A percentile compares a stretch with the other conserved stretches of the same genome.
phyloP scores from a whole-genome alignment of 2,329 filamentous ascomycete genomes.

The Fusarium sp. region DNA sequence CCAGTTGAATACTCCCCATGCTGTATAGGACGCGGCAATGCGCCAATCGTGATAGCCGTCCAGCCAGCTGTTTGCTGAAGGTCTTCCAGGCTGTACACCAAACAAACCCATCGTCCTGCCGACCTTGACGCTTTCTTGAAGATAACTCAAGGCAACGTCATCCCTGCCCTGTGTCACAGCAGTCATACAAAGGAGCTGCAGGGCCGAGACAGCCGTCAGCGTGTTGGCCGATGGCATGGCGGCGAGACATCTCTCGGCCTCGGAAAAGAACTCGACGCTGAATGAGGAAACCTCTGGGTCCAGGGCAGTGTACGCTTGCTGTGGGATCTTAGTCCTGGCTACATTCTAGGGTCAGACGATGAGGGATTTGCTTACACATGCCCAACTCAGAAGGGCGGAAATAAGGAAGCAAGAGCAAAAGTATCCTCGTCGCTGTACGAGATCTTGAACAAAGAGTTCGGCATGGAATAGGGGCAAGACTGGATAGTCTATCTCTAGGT shows the following conservation, averaged over 20 bases:
- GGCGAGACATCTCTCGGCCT: neutral
- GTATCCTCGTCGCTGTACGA: constrained; percentile 37
- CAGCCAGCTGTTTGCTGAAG: neutral
- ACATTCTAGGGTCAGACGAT: neutral
- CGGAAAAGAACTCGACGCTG: neutral
- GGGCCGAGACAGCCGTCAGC: constrained; percentile 1
- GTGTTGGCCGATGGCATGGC: neutral
- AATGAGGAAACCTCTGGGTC: neutral
- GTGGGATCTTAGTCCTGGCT: neutral
- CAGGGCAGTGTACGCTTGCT: constrained; percentile 2
- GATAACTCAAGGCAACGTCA: neutral
- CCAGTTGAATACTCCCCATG: constrained; percentile 47
- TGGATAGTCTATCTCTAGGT: constrained; percentile 53
- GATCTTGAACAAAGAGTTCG: constrained; percentile 50
- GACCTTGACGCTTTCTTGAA: neutral
- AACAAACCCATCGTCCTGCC: neutral
- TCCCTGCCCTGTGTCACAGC: neutral
- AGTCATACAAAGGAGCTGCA: constrained; percentile 6
- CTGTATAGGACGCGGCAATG: constrained; percentile 38
- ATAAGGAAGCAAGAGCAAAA: constrained; percentile 53
- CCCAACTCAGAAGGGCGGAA: constrained; percentile 37
- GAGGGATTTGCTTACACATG: neutral
- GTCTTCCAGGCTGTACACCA: neutral
- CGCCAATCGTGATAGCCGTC: constrained; percentile 1
- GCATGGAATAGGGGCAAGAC: constrained; percentile 53